Base-by-base conservation (phyloP, 352 stramenopile species). In the Phytophthora idaei region DNA sequence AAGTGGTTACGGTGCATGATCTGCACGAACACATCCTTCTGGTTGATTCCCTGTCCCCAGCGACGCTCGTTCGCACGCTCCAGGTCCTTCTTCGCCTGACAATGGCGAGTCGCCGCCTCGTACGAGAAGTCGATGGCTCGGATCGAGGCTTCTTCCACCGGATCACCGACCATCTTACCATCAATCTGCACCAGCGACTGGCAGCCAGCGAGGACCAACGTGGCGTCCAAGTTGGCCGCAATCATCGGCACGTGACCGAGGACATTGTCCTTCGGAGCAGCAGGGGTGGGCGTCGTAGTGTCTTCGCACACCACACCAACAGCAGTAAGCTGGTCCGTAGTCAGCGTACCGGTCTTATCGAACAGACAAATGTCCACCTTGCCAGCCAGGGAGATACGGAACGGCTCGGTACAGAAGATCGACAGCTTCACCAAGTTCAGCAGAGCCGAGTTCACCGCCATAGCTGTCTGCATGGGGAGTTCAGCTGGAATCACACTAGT, bases 331-430 rank as follows among this genome's bases (percentile, higher is more conserved):
- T 98, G 89, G 74, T 99, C 98, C 25, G 89, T 98, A 0, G 98
- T 99, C 36, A 99, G 75, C 6, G 98, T 99, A 28, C 98, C 98
- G 0, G 97, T 99, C 80, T 99, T 99, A 76, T 99, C 98, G 68
- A 99, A 99, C 32, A 97, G 88, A 63, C 97, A 99, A 66, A 98
- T 91, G 71, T 98, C 86, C 2, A 99, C 91, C 53, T 98, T 97
- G 28, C 97, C 98, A 21, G 97, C 97, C 17, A 98, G 76, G 28
- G 97, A 98, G 58, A 99, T 99, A 48, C 98, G 94, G 80, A 98
- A 99, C 27, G 96, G 96, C 70, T 99, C 98, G 0, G 97, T 99
- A 80, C 97, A 99, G 77, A 98, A 99, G 42, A 99, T 96, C 54
- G 82, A 95, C 25, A 97, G 74, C 70, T 99, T 99, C 5, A 98